Evolutionary conservation across 2,329 filamentous ascomycete species (phyloP), one percentile per base, ranked within the genome.

Genomic region (Aureobasidium sp.): DNA sequence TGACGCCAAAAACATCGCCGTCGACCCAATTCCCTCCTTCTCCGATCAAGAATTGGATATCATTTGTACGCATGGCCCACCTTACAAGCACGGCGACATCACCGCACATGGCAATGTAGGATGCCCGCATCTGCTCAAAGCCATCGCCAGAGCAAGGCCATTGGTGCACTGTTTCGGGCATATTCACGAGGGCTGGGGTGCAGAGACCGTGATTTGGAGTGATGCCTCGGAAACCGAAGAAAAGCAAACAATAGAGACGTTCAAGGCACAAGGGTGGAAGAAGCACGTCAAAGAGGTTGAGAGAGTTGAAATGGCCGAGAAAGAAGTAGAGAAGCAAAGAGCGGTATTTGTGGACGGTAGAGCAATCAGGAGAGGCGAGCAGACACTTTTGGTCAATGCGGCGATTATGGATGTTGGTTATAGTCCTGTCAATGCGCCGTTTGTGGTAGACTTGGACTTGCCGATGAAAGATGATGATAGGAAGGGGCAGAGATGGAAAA

Each of bases 81-180:
- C 84, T 0, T 69, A 72, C 25, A 75, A 74, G 0, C 70, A 82
- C 2, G 72, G 84, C 2, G 85, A 87, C 66, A 62, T 65, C n/a
- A 74, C 73, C 1, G 64, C 41, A 0, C 65, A 66, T 1, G 69
- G 69, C 2, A 68, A 73, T 22, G 82, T 81, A 0, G 85, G 85
- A 0, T 87, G 84, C 70, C 73, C 77, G 51, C 77, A 81, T 67
- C 72, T 87, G 1, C 74, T 82, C 1, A 72, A 74, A 1, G 84
- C 84, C 0, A 72, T 81, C 1, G 71, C 75, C 58, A 75, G 82
- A 6, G 79, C 78, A 11, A 75, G 74, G 56, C 85, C 85, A 0
- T 70, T 72, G 3, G 56, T 87, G n/a, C 82, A 86, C 68, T 82
- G 82, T 65, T 87, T 86, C 68, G 84, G 84, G 0, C 84, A 87